Percentiles rank a stretch among this genome's conserved stretches.
Conservation (phyloP, 164 flowering plant species). For the Tinospora cordifolia region DNA sequence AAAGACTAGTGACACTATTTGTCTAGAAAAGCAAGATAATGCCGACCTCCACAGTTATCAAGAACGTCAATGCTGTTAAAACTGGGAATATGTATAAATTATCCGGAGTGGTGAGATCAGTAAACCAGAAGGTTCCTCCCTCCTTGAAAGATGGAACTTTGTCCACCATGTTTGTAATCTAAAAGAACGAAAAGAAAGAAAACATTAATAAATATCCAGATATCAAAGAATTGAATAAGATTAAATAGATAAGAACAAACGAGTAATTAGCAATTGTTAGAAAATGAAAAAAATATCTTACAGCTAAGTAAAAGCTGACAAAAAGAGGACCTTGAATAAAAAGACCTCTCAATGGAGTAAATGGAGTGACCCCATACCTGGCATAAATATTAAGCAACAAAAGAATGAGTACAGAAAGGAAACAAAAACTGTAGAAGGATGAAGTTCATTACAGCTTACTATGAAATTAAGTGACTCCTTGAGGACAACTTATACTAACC, state of each 20-base stretch:
- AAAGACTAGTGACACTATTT: too few relatives aligned
- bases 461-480: not conserved
- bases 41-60: constrained; percentile 71
- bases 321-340: constrained; percentile 79
- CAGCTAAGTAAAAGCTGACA: constrained; percentile 75
- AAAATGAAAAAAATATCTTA: constrained; percentile 31
- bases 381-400: constrained; percentile 4
- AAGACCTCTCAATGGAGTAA: constrained; percentile 72
- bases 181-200: constrained; percentile 13
- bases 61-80: constrained; percentile 57
- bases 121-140: constrained; percentile 85
- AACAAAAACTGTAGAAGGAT: not conserved
- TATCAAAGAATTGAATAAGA: not conserved
- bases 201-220: not conserved
- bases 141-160: constrained; percentile 78
- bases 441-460: not conserved
- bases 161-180: constrained; percentile 79
- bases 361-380: constrained; percentile 79
- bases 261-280: not conserved
- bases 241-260: not conserved
- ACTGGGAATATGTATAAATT: constrained; percentile 59
- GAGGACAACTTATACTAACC: too few relatives aligned
- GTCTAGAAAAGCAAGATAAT: too few relatives aligned
- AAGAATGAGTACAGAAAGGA: constrained; percentile 3
- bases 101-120: constrained; percentile 82